phyloP scores from a whole-genome alignment of 2,329 filamentous ascomycete species.

The Sporothrix dimorphospora region DNA sequence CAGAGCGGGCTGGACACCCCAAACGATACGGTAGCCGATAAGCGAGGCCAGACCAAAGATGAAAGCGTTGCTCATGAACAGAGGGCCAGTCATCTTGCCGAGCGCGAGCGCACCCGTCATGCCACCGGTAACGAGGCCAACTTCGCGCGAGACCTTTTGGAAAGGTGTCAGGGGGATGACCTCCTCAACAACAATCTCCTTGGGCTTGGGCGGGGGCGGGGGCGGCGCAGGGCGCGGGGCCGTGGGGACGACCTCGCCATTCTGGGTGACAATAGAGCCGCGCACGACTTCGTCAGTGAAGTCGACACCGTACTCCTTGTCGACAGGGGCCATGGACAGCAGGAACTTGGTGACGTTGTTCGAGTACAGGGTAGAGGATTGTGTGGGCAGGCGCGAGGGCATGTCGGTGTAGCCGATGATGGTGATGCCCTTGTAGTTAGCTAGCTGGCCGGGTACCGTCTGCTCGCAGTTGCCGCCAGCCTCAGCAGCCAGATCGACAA shows the following conservation, averaged over 20 bases:
- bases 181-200: slow-evolving; percentile 60
- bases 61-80: slow-evolving; percentile 88
- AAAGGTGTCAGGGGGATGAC: slow-evolving; percentile 75
- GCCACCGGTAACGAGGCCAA: slow-evolving; percentile 72
- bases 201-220: slow-evolving; percentile 55
- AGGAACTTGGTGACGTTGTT: slow-evolving; percentile 93
- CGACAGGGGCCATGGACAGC: slow-evolving; percentile 76
- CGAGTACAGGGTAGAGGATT: slow-evolving; percentile 87
- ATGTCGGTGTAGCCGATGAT: slow-evolving; percentile 89
- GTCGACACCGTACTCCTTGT: slow-evolving; percentile 79
- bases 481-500: slow-evolving; percentile 87
- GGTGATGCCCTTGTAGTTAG: slow-evolving; percentile 75
- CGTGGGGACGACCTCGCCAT: slow-evolving; percentile 75
- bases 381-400: slow-evolving; percentile 82
- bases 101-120: slow-evolving; percentile 77
- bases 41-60: slow-evolving; percentile 82
- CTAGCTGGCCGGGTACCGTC: slow-evolving; percentile 72
- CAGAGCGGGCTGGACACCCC: slow-evolving; percentile 81
- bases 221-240: slow-evolving; percentile 70
- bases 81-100: slow-evolving; percentile 77
- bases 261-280: slow-evolving; percentile 78
- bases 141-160: slow-evolving; percentile 77
- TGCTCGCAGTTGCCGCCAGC: slow-evolving; percentile 86
- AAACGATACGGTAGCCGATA: slow-evolving; percentile 86
- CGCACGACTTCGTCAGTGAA: slow-evolving; percentile 83